These are phyloP conservation scores for Delonix regia DNA, from an alignment of 306 rosid genomes.

Conservation along the genomic window DNA sequence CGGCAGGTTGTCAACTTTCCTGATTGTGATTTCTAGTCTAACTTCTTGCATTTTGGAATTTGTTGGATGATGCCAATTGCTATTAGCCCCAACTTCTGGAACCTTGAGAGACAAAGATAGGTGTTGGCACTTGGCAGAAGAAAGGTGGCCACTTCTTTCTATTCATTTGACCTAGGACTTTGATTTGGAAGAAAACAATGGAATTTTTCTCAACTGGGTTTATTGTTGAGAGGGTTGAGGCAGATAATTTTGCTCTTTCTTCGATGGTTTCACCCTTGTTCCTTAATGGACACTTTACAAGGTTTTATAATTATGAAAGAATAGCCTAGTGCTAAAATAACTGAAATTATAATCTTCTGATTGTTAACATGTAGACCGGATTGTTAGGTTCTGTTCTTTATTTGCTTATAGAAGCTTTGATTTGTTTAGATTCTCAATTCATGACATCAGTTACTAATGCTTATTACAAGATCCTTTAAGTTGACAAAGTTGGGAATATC, in stretches of 20 bases:
- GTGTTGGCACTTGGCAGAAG: conserved; percentile 13
- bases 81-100: conserved; percentile 5
- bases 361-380: conserved; percentile 11
- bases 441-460: conserved; percentile 8
- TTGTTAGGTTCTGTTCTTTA: background rate
- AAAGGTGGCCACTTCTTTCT: background rate
- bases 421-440: conserved; percentile 14
- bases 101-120: conserved; percentile 7
- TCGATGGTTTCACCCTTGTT: conserved; percentile 10
- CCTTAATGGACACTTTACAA: background rate
- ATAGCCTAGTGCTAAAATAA: background rate
- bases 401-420: conserved; percentile 17
- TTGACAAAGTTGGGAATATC: background rate
- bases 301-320: conserved; percentile 1
- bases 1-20: conserved; percentile 1
- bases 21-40: conserved; percentile 6
- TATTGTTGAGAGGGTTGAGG: conserved; percentile 15
- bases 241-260: background rate
- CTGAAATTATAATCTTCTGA: background rate
- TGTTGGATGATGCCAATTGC: conserved; percentile 10
- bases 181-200: background rate
- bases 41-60: conserved; percentile 10
- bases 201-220: background rate
- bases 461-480: conserved; percentile 16
- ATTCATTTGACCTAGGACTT: background rate